Base-by-base conservation (phyloP, 192 early-diverging fungal species). In the Coemansia sp. region DNA sequence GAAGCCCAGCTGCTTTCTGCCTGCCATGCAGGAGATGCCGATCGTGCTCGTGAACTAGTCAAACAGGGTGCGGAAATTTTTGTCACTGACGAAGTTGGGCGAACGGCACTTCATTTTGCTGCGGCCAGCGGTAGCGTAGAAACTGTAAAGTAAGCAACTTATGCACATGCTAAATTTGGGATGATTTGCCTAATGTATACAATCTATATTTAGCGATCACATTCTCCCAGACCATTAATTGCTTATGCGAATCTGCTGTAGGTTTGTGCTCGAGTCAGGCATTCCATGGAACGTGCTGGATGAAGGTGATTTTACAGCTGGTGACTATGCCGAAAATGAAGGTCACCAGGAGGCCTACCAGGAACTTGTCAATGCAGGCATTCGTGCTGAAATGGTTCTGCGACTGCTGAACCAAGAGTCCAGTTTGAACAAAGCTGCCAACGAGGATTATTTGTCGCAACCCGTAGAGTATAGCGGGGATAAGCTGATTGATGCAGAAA, bases 221-320 rank as follows among this genome's bases (percentile, higher is more conserved):
- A 37, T n/a, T 26, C 39, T 10, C n/a, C 47, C 47, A 49, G 30
- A 28, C 14, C 26, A 28, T n/a, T 14, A 31, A 3, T 28, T 30
- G 26, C 26, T 49, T 49, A 31, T 49, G 47, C 31, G 36, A 53
- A 53, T 37, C 16, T 2, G 12, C 13, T 64, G 43, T 74, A 74
- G 72, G 41, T 57, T 63, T 28, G 70, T 79, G 18, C 55, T 89
- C 19, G 66, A 79, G 6, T 65, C 88, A 40, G 87, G 90, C 1
- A 85, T 87, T 39, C 90, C 88, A 18, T 96, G 91, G 86, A 94
- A 96, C 75, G 52, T 85, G 16, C 81, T 94, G 14, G 92, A 94
- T 61, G 71, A 76, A 6, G 75, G 82, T 12, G 82, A 83, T 63
- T 82, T 83, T 26, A 89, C 90, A 18, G 93, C 87, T 0, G 96